Evolutionary conservation across 768 basidiomycete species (phyloP), one percentile per base, ranked within the genome.

Genomic region (Phylloporus arenicola): DNA sequence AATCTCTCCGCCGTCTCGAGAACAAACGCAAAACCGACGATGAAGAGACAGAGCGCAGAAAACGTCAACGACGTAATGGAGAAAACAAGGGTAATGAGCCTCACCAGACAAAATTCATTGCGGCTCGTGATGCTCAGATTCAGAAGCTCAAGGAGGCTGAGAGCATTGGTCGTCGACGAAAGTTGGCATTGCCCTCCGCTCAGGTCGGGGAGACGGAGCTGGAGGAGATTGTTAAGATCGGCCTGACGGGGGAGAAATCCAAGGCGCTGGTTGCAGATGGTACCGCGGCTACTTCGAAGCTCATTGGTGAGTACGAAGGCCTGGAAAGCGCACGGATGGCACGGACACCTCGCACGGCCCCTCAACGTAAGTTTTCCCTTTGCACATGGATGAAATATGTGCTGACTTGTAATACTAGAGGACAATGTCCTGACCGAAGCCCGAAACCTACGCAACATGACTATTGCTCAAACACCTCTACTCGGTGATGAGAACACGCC

Each of bases 151-250:
- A 96, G 68, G 96, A 99, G 68, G 94, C 94, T 17, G 93, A 97
- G 66, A 92, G 89, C 47, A 93, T 98, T 50, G 88, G 92, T 22
- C 80, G 92, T 56, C 71, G 96, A 57, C 72, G 91, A 57, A 90
- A 89, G 68, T 74, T 99, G 25, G 79, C 81, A 47, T 75, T 99
- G 13, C 96, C 96, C 0, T 70, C 73, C 22, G 91, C 95, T 6
- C 96, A 99, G 61, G 96, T 99, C 14, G 89, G 92, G 9, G 96
- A 99, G 70, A 70, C 78, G 3, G 96, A 99, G 68, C 70, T 99
- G 45, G 96, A 98, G 71, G 93, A 97, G 57, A 97, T 99, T 54
- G 95, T 96, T 56, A 99, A 98, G 74, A 97, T 98, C 62, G 96
- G 96, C 0, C 83, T 89, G 64, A 87, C 88, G 0, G 86, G 92